Evolutionary conservation across 495 filamentous ascomycete species (phyloP).

Genomic region (Aspergillus bertholletiae): DNA sequence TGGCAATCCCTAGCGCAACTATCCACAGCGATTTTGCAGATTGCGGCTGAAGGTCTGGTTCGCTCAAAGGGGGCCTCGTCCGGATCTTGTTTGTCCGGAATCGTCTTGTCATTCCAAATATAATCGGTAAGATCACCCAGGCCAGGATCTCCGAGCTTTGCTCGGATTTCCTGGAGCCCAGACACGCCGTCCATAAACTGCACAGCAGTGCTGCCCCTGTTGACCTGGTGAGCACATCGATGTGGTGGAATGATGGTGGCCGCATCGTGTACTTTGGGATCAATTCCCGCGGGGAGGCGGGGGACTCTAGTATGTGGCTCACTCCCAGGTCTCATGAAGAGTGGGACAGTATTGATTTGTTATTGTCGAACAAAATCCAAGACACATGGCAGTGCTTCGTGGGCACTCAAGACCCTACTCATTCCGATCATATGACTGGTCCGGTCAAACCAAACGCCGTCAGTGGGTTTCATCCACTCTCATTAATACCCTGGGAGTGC

Average conservation of each 20-base stretch:
- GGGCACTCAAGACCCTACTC: too few species aligned
- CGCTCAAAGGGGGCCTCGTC: background rate
- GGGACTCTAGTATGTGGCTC: too few species aligned
- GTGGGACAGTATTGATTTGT: too few species aligned
- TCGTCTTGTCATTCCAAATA: background rate
- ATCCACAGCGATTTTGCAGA: constrained; percentile 3
- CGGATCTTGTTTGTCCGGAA: background rate
- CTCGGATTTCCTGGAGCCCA: background rate
- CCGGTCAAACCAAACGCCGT: too few species aligned
- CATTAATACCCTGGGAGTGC: too few species aligned
- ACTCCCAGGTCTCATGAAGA: too few species aligned
- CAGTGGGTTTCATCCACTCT: too few species aligned
- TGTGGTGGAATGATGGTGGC: background rate
- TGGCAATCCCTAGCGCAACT: constrained; percentile 2
- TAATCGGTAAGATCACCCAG: background rate
- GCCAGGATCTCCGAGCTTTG: background rate
- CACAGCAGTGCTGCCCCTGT: constrained; percentile 5
- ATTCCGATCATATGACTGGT: too few species aligned
- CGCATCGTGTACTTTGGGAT: too few species aligned
- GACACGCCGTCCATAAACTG: background rate
- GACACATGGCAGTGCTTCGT: too few species aligned
- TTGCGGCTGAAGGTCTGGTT: background rate
- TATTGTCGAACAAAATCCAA: too few species aligned
- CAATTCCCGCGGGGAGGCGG: too few species aligned
- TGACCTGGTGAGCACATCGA: background rate